Base-by-base conservation (phyloP, 2,329 filamentous ascomycete species). In the Microsporum audouinii region DNA sequence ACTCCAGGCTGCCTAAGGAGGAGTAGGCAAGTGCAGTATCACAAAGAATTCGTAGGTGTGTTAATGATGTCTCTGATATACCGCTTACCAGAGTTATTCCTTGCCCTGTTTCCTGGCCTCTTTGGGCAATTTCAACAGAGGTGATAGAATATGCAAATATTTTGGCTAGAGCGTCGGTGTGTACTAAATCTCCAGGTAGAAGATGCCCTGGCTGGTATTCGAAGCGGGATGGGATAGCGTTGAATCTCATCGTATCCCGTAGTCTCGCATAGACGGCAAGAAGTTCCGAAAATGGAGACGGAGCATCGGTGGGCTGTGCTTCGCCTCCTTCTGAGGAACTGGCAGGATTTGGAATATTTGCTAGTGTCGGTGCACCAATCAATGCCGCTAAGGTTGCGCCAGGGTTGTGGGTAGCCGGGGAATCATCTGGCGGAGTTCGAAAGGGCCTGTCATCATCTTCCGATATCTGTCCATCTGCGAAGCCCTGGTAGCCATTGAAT, bases 1-100 rank as follows among this genome's bases (percentile, higher is more conserved):
- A 79, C 57, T 84, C 81, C 47, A 92, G 79, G 3, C 84, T 84
- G 1, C 89, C 88, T 62, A 95, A 80, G 1, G 89, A 83, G 60
- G 91, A 82, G 72, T 94, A 97, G 0, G 91, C 91, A 34, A 88
- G 84, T 0, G 89, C 88, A 0, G 91, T 97, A 76, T 96, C 94
- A 0, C 89, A 86, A 29, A 97, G 78, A 33, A 97, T 86, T 57
- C 91, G 88, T 33, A 99, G 79, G 71, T 97, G 91, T 1, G 89
- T 94, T 63, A 99, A 77, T 1, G 84, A 82, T 71, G 95, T 86
- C 61, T 92, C 88, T 0, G 94, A 87, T 58, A 97, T 87, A 68
- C 87, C 91, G 66, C 92, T 88, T 23, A 97, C 75, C 53, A 97
- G 76, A 3, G 88, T 92, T 72, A 84, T 80, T 60, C 88, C 87